phyloP scores from a whole-genome alignment of 106 monocot genomes.

The Alisma plantagoaquatica region DNA sequence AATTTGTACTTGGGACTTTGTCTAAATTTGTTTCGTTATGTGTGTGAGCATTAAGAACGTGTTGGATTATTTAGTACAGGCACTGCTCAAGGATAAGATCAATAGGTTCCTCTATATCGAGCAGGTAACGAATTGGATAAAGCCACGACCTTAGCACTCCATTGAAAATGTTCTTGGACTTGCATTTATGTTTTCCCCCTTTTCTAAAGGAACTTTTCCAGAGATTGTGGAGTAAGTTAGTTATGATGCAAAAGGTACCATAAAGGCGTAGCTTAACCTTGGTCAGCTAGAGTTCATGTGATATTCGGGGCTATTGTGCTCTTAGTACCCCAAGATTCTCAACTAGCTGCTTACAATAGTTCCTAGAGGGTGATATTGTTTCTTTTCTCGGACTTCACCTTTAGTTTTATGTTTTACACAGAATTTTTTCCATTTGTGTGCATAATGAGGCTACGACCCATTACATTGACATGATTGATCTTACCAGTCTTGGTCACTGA shows the following conservation, averaged over 20 bases:
- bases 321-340: too few species aligned
- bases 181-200: background rate
- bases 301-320: too few species aligned
- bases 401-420: background rate
- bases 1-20: too few species aligned
- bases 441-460: slow-evolving; percentile 54
- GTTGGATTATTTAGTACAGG: slow-evolving; percentile 43
- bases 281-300: slow-evolving; percentile 3
- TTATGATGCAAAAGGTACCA: background rate
- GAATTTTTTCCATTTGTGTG: slow-evolving; percentile 22
- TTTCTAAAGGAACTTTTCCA: background rate
- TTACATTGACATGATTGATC: slow-evolving; percentile 67
- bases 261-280: background rate
- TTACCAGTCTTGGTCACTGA: slow-evolving; percentile 50
- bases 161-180: background rate
- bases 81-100: slow-evolving; percentile 51
- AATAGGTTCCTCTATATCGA: slow-evolving; percentile 59
- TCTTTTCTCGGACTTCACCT: too few species aligned
- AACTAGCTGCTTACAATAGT: too few species aligned
- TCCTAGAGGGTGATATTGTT: too few species aligned
- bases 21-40: too few species aligned
- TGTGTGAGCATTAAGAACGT: slow-evolving; percentile 39
- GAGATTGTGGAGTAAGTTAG: background rate
- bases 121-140: slow-evolving; percentile 13
- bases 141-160: background rate